Percentiles rank a stretch among this genome's conserved stretches.
Evolutionary conservation across 306 rosid species (phyloP).

Genomic region (Bauhinia variegata): DNA sequence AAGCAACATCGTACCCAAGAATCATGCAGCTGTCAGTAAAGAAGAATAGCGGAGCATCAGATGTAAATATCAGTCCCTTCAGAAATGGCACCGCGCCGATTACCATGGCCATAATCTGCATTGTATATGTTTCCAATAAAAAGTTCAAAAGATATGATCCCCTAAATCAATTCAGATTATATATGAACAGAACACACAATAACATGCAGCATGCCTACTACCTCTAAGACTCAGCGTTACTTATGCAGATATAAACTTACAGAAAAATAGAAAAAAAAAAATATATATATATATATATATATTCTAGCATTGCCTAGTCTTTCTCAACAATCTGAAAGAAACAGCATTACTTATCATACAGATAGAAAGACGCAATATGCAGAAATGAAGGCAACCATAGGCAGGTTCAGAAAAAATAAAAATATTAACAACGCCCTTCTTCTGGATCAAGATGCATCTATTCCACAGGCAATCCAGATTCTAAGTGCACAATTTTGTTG

Average conservation of each 20-base stretch:
- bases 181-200: not conserved
- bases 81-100: conserved; percentile 79
- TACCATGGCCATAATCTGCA: conserved; percentile 89
- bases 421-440: conserved; percentile 1
- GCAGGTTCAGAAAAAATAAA: not conserved
- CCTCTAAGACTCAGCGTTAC: conserved; percentile 20
- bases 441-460: not conserved
- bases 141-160: not conserved
- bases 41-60: conserved; percentile 88
- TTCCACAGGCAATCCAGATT: conserved; percentile 12
- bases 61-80: conserved; percentile 69
- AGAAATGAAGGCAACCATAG: not conserved
- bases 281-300: not conserved
- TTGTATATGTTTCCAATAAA: conserved; percentile 5
- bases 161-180: conserved; percentile 1
- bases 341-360: not conserved
- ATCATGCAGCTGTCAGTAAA: conserved; percentile 97
- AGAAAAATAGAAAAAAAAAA: no score
- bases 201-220: conserved; percentile 17
- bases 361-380: conserved; percentile 15
- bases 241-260: no score
- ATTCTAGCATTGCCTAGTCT: not conserved
- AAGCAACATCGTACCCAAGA: conserved; percentile 74
- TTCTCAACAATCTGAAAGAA: conserved; percentile 9
- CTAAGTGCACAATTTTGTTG: conserved; percentile 4